A percentile compares a stretch with the other conserved stretches of the same genome.
Evolutionary conservation across 1,284 basidiomycete genomes (phyloP).

Genomic region (Fomitopsis palustris): DNA sequence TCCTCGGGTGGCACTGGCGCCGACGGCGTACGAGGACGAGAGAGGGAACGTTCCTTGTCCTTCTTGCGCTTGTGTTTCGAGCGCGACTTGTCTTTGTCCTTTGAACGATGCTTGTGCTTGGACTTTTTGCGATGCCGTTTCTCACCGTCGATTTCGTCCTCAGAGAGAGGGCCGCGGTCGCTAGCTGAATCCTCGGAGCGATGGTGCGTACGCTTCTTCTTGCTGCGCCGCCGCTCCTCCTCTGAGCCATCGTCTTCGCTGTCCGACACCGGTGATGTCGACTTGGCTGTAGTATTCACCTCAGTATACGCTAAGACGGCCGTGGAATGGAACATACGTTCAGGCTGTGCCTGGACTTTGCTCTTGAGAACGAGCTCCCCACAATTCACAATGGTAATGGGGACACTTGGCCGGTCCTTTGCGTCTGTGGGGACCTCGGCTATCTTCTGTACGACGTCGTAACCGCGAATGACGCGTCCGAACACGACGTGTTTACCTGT

Average conservation of each 20-base stretch:
- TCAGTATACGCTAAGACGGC: no score
- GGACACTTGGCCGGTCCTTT: conserved; percentile 66
- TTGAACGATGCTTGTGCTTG: conserved; percentile 20
- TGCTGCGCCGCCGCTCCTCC: conserved; percentile 7
- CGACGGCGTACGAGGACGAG: conserved; percentile 13
- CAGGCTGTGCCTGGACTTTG: conserved; percentile 22
- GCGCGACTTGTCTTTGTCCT: conserved; percentile 22
- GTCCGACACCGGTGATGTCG: conserved; percentile 14
- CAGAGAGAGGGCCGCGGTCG: neutral
- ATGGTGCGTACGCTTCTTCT: neutral
- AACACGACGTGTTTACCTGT: conserved; percentile 80
- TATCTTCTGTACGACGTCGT: conserved; percentile 54
- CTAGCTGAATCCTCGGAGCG: neutral
- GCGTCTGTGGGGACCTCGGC: conserved; percentile 58
- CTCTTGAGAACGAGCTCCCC: conserved; percentile 80
- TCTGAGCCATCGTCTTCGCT: conserved; percentile 17
- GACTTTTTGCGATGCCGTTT: conserved; percentile 20
- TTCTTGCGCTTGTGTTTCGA: conserved; percentile 22
- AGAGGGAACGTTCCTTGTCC: conserved; percentile 19
- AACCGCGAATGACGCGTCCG: conserved; percentile 61
- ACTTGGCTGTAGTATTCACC: neutral
- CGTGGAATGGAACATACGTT: conserved; percentile 9
- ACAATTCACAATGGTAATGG: conserved; percentile 75
- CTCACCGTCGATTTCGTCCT: neutral
- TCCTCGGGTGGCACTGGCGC: conserved; percentile 43